Conservation (phyloP, 139 green algal species). For the Picochlorum sp. region DNA sequence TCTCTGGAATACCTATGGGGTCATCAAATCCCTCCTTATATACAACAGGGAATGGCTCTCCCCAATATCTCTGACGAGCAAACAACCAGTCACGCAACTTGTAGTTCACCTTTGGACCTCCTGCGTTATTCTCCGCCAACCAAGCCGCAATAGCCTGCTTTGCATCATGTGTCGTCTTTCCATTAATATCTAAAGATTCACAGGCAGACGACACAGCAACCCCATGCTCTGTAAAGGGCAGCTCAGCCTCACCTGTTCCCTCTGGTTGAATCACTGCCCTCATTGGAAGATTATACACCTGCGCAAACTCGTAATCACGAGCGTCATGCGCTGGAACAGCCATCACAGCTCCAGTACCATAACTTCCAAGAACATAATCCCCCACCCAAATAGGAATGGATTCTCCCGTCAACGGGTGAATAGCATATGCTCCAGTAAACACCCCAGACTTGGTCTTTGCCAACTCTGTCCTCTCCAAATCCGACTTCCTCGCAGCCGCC, state of each 20-base stretch:
- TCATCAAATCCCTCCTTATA: slow-evolving; percentile 56
- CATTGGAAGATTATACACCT: slow-evolving; percentile 64
- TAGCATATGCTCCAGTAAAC: slow-evolving; percentile 73
- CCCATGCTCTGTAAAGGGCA: slow-evolving; percentile 55
- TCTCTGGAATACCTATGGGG: slow-evolving; percentile 61
- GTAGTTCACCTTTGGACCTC: slow-evolving; percentile 78
- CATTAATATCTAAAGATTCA: slow-evolving; percentile 62
- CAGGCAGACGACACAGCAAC: slow-evolving; percentile 50
- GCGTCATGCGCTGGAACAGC: slow-evolving; percentile 91
- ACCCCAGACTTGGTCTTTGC: slow-evolving; percentile 89
- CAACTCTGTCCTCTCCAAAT: slow-evolving; percentile 90
- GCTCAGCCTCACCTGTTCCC: slow-evolving; percentile 10
- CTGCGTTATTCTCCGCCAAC: slow-evolving; percentile 34
- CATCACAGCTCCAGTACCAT: slow-evolving; percentile 96
- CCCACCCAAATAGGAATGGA: slow-evolving; percentile 87
- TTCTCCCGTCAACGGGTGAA: slow-evolving; percentile 79
- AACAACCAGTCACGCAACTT: slow-evolving; percentile 99
- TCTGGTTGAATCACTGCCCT: slow-evolving; percentile 42
- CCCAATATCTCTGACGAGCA: slow-evolving; percentile 97
- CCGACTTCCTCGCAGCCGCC: slow-evolving; percentile 69
- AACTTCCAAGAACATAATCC: slow-evolving; percentile 94
- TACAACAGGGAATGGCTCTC: slow-evolving; percentile 96
- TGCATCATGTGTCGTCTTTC: slow-evolving; percentile 43
- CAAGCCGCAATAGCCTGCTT: slow-evolving; percentile 33
- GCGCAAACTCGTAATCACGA: slow-evolving; percentile 87